Conservation (phyloP, 345 rosid species). For the Aurinia saxatilis region DNA sequence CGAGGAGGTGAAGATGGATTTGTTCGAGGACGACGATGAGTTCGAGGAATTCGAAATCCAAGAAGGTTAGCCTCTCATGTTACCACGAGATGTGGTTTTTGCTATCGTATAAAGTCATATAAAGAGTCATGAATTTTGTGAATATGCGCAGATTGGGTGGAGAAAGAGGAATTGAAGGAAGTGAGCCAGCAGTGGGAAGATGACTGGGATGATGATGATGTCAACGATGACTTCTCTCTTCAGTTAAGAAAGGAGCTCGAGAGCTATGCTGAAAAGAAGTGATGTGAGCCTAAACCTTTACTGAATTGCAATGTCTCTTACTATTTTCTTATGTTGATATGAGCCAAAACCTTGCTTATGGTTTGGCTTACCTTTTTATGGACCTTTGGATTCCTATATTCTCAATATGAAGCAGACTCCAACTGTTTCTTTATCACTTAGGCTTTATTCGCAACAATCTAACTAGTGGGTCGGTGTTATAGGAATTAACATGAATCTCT, state of each 20-base stretch:
- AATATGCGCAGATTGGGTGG: slow-evolving; percentile 60
- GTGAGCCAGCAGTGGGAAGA: slow-evolving; percentile 90
- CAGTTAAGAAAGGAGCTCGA: slow-evolving; percentile 86
- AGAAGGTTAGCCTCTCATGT: too few relatives aligned
- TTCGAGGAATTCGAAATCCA: slow-evolving; percentile 34
- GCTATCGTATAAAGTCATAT: too few relatives aligned
- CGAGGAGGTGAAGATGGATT: slow-evolving; percentile 67
- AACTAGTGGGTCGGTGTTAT: too few relatives aligned
- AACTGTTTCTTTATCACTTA: neutral
- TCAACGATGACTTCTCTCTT: slow-evolving; percentile 78
- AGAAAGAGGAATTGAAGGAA: slow-evolving; percentile 69
- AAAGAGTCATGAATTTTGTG: neutral
- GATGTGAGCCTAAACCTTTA: neutral
- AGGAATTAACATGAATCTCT: too few relatives aligned
- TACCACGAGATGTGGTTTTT: too few relatives aligned
- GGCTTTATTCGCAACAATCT: neutral
- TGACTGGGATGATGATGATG: slow-evolving; percentile 96
- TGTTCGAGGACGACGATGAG: slow-evolving; percentile 94
- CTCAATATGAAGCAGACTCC: neutral
- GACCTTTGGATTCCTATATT: neutral
- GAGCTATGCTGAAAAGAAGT: slow-evolving; percentile 44
- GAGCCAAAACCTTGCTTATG: neutral
- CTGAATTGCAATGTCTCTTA: neutral
- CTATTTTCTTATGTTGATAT: neutral
- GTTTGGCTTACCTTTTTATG: neutral